phyloP scores from a whole-genome alignment of 1,284 basidiomycete species.

The Flammula alnicola region DNA sequence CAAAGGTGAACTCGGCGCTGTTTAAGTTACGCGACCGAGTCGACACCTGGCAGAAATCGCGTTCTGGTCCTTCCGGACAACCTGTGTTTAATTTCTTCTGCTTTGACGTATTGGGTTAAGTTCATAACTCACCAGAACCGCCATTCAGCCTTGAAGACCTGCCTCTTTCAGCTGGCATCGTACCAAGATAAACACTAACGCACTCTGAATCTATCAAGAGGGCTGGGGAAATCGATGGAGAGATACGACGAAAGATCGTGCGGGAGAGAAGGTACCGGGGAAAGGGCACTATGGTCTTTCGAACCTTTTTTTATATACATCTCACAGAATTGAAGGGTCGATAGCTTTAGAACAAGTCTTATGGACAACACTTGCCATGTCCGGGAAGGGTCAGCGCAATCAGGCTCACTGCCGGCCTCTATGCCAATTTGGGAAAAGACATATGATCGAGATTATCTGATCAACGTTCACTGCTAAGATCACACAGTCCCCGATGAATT shows the following conservation, averaged over 20 bases:
- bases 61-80: too few species aligned
- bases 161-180: conserved; percentile 58
- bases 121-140: conserved; percentile 9
- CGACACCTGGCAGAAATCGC: background rate
- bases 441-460: background rate
- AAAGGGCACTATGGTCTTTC: conserved; percentile 10
- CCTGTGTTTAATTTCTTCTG: background rate
- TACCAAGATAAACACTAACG: conserved; percentile 14
- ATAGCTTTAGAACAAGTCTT: conserved; percentile 10
- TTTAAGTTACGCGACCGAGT: conserved; percentile 8
- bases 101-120: background rate
- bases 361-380: conserved; percentile 25
- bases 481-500: background rate
- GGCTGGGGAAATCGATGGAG: conserved; percentile 13
- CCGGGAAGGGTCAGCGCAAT: conserved; percentile 14
- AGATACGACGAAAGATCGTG: conserved; percentile 7
- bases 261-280: conserved; percentile 10
- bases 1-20: conserved; percentile 24
- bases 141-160: conserved; percentile 45
- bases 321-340: conserved; percentile 22
- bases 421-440: background rate
- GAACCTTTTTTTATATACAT: conserved; percentile 21
- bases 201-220: conserved; percentile 21
- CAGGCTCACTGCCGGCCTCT: conserved; percentile 9
- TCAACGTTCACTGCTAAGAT: background rate